Percentiles rank a stretch among this genome's conserved stretches.
These are phyloP conservation scores for Aspergillus neotritici DNA, from an alignment of 2,329 filamentous ascomycete species.

Conservation along the genomic window DNA sequence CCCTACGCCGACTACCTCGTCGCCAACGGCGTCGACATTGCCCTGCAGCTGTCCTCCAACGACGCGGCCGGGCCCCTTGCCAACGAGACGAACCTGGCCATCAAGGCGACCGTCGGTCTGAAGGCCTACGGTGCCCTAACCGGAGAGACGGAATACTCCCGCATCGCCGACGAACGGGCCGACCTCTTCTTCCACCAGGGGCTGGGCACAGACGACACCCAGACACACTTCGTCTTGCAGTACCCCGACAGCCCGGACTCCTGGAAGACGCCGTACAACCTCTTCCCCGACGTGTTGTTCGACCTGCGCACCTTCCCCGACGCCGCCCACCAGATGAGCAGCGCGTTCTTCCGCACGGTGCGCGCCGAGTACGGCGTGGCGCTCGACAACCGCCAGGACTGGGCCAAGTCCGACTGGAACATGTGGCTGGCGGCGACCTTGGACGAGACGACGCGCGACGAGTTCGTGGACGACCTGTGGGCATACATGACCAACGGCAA, in stretches of 20 bases:
- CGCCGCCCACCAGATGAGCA: conserved; percentile 33
- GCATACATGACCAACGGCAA: conserved; percentile 39
- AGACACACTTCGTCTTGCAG: conserved; percentile 38
- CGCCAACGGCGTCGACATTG: conserved; percentile 35
- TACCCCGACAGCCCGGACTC: conserved; percentile 30
- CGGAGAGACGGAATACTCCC: conserved; percentile 32
- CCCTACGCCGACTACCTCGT: conserved; percentile 41
- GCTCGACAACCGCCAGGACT: conserved; percentile 37
- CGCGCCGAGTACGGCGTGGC: conserved; percentile 35
- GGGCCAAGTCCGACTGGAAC: conserved; percentile 43
- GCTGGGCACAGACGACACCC: conserved; percentile 30
- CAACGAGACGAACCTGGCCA: conserved; percentile 45
- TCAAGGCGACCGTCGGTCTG: conserved; percentile 45
- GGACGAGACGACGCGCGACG: conserved; percentile 21
- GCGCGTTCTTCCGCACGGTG: conserved; percentile 33
- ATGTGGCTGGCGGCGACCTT: conserved; percentile 39
- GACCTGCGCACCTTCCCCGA: conserved; percentile 34
- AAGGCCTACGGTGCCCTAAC: conserved; percentile 41
- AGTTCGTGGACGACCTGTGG: conserved; percentile 40
- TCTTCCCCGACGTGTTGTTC: conserved; percentile 39
- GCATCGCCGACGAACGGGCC: conserved; percentile 32
- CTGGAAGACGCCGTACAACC: conserved; percentile 39
- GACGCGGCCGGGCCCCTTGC: conserved; percentile 37
- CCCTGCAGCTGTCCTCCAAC: conserved; percentile 39
- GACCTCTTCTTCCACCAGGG: conserved; percentile 30